Evolutionary conservation across 495 filamentous ascomycete genomes (phyloP).

Genomic region (Apiosordaria backusii): DNA sequence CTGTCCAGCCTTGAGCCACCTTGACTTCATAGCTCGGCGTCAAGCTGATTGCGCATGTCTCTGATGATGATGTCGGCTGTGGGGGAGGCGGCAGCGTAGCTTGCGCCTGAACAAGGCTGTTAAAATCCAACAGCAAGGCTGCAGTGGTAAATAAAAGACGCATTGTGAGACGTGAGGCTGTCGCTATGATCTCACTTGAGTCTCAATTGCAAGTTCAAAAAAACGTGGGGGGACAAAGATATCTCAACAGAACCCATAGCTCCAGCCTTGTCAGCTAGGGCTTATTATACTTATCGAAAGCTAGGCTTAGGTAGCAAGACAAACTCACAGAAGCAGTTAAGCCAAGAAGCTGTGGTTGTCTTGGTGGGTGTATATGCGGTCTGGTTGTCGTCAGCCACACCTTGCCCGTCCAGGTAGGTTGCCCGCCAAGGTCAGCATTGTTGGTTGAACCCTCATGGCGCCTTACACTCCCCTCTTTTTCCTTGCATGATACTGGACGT

Average conservation of each 20-base stretch:
- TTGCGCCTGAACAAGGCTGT: constrained; percentile 1
- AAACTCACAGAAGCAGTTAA: background rate
- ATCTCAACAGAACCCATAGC: background rate
- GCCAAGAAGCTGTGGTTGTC: background rate
- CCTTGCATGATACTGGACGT: background rate
- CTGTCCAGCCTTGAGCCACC: constrained; percentile 54
- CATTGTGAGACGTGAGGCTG: constrained; percentile 6
- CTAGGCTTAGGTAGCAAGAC: background rate
- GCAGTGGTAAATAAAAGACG: constrained; percentile 5
- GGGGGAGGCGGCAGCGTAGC: background rate
- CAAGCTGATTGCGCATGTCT: constrained; percentile 28
- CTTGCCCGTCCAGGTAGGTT: background rate
- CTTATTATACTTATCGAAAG: background rate
- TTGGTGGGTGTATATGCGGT: background rate
- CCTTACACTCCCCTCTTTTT: background rate
- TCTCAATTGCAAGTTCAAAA: background rate
- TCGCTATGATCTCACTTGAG: background rate
- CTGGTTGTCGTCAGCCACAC: background rate
- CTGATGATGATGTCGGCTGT: background rate
- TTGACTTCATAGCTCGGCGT: constrained; percentile 31
- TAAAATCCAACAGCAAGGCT: constrained; percentile 6
- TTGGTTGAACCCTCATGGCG: constrained; percentile 3
- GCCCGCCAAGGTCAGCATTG: background rate
- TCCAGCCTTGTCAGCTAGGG: background rate
- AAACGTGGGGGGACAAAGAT: background rate